A percentile compares a stretch with the other conserved stretches of the same genome.
Evolutionary conservation across 2,329 filamentous ascomycete genomes (phyloP).

Genomic region (Cylindrodendrum hubeiense): DNA sequence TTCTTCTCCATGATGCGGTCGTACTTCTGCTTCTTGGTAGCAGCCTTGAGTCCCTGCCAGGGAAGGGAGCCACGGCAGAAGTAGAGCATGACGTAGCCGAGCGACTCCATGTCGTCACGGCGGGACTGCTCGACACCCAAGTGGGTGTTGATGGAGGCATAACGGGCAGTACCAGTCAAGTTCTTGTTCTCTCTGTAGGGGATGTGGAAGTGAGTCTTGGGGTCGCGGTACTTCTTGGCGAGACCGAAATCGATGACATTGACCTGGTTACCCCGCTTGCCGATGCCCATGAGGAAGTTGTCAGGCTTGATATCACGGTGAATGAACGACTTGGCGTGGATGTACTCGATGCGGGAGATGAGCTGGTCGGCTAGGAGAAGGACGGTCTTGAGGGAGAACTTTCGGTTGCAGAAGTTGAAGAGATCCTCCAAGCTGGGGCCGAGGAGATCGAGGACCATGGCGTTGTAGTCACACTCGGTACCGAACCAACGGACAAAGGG

Average conservation of each 20-base stretch:
- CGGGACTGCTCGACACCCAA: constrained; percentile 98
- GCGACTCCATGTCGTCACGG: constrained; percentile 98
- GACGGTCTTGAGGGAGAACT: constrained; percentile 99
- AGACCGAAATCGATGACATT: constrained; percentile 99
- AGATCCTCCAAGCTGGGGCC: constrained; percentile 96
- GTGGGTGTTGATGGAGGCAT: constrained; percentile 99
- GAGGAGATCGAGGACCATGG: constrained; percentile 98
- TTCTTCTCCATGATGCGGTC: constrained; percentile 99
- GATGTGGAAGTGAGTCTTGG: constrained; percentile 99
- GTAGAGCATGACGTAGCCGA: constrained; percentile 99
- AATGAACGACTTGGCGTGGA: constrained; percentile 99
- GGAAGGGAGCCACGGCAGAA: constrained; percentile 99
- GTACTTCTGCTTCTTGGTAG: constrained; percentile 99
- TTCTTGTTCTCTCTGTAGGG: constrained; percentile 99
- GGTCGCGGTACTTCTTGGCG: constrained; percentile 99
- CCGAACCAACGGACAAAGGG: constrained; percentile 99
- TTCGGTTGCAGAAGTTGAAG: constrained; percentile 99
- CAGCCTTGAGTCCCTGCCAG: constrained; percentile 98
- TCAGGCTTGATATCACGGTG: constrained; percentile 99
- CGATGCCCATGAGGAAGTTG: constrained; percentile 99
- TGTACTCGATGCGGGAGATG: constrained; percentile 99
- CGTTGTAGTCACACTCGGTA: constrained; percentile 99
- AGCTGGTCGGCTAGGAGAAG: constrained; percentile 96
- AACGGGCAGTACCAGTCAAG: constrained; percentile 97
- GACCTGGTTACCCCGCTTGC: constrained; percentile 99